Base-by-base conservation (phyloP, 352 stramenopile species). In the Phytopythium helicoides region DNA sequence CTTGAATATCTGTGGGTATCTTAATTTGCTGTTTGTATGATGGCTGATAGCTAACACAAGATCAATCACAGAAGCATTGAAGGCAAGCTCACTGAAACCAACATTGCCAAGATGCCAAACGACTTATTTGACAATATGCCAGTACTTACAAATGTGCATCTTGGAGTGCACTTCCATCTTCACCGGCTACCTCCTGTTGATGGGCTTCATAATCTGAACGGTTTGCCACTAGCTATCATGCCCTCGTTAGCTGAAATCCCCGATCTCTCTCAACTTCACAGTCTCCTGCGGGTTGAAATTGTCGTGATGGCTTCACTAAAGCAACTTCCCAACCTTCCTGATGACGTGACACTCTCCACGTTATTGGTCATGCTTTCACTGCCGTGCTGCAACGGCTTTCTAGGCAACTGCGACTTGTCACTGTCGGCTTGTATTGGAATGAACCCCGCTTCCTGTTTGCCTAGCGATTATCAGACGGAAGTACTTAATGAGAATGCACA, bases 341-440 rank as follows among this genome's bases (percentile, higher is more conserved):
- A 46, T 0, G 12, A 55, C 2, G 21, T 16, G 21, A 3, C 39
- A 3, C 33, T 62, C 3, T 12, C 38, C 6, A n/a, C n/a, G 40
- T n/a, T 71, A 7, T 38, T n/a, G 14, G 53, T 66, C 26, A n/a
- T 41, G 1, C 10, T 16, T 0, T 23, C 50, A 8, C 15, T 39
- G 3, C 11, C 64, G 14, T 71, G 63, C 38, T 71, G 63, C 51
- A 67, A 53, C 26, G 63, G 63, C 0, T 66, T 62, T 21, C n/a
- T 70, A 8, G 40, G 15, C 23, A 7, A 21, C 4, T 68, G 60
- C 40, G 19, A 33, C 3, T 9, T 16, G 12, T 47, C n/a, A 12
- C 1, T 28, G 2, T 3, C 15, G 2, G 26, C 33, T 25, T 53
- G 47, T n/a, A n/a, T 15, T 10, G 34, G 33, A 28, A 15, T 14